Base-by-base conservation (phyloP, 1,284 basidiomycete genomes). In the Chalciporus sp. region DNA sequence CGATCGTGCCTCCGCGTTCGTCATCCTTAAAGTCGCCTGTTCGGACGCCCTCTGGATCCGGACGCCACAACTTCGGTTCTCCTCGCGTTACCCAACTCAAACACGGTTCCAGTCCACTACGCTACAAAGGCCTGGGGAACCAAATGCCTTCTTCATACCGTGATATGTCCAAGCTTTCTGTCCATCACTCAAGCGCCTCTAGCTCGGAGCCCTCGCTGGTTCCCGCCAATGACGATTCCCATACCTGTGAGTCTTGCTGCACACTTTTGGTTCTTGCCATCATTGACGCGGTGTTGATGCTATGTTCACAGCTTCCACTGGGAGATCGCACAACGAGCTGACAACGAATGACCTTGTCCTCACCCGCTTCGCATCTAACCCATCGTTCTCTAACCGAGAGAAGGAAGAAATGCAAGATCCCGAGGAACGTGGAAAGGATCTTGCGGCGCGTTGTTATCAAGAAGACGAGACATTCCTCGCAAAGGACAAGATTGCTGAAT, bases 401-500 rank as follows among this genome's bases (percentile, higher is more conserved):
- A 83, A 84, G 19, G 84, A 84, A 29, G 83, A 84, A 23, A 62
- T 66, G n/a, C 74, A 70, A 19, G 85, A 86, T 59, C 70, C 84
- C 52, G 87, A 92, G 53, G 74, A 79, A 26, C 80, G 83, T 56
- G 94, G 85, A 0, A 84, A 83, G 62, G 86, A 87, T 47, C 72
- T 93, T 42, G 95, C 95, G 0, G 72, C 76, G 46, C 83, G 86
- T 55, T 95, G 92, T 69, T 93, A 92, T 83, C 81, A 85, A n/a
- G 92, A 95, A 66, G 93, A 98, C 65, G 86, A 90, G 60, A 80
- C 81, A 3, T 95, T 95, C 68, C 70, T 96, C 59, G 79, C 84
- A 45, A 87, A 87, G 63, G 94, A 96, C 63, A 96, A 95, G 76
- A 92, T 98, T 63, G 94, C 96, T 1, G 93, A 97, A 71, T 98